Conservation (phyloP, 495 filamentous ascomycete genomes). For the Penicillium mononematosum region DNA sequence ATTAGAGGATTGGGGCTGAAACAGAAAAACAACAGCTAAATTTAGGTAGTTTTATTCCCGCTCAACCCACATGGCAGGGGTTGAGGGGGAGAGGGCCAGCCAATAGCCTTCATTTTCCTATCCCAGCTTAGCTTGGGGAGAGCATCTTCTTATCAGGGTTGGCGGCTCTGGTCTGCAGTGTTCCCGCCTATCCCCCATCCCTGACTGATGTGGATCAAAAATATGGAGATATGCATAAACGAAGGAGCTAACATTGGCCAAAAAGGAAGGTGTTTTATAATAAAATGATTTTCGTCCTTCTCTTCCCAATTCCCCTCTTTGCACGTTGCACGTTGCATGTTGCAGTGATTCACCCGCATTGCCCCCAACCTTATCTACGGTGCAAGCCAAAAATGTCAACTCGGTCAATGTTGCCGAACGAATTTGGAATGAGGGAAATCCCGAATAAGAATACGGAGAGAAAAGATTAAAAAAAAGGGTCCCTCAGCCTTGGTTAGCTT, state of each 20-base stretch:
- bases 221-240: background rate
- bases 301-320: background rate
- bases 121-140: constrained; percentile 1
- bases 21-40: background rate
- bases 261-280: constrained; percentile 7
- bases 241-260: background rate
- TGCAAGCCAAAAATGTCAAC: background rate
- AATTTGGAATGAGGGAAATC: background rate
- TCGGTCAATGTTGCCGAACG: constrained; percentile 5
- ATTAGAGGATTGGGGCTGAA: background rate
- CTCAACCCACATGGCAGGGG: background rate
- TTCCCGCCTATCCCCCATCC: constrained; percentile 4
- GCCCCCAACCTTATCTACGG: constrained; percentile 10
- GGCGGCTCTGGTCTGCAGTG: constrained; percentile 10
- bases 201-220: background rate
- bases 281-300: background rate
- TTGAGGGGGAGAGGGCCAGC: background rate
- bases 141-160: constrained; percentile 1
- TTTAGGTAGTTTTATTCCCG: background rate
- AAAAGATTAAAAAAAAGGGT: background rate
- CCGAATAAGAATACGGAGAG: background rate
- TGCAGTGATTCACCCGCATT: constrained; percentile 8
- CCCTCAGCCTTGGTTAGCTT: constrained; percentile 1
- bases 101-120: constrained; percentile 7
- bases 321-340: background rate